Conservation (phyloP, 2,329 filamentous ascomycete species). For the Myriosclerotinia curreyana region DNA sequence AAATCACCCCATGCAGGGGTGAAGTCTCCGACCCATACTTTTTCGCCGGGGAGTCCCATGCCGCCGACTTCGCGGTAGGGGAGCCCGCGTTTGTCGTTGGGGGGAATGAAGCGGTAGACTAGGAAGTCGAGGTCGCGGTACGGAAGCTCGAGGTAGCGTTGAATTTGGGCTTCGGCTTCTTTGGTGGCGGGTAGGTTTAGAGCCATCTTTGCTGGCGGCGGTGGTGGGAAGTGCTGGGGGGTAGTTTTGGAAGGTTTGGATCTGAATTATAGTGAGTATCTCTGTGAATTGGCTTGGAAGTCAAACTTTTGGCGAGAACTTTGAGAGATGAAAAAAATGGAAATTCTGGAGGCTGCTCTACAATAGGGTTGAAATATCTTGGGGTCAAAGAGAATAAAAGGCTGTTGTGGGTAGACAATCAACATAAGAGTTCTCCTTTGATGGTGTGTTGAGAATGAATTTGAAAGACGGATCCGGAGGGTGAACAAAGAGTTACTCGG, state of each 20-base stretch:
- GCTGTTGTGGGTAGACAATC: background rate
- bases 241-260: background rate
- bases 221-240: background rate
- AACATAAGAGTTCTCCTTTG: background rate
- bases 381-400: conserved; percentile 12
- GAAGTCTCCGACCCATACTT: conserved; percentile 11
- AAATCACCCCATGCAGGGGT: background rate
- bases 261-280: background rate
- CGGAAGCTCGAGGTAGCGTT: background rate
- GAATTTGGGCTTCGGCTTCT: background rate
- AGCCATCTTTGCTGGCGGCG: background rate
- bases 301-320: background rate
- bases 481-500: background rate
- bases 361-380: conserved; percentile 9
- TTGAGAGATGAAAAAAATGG: too few species aligned
- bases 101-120: conserved; percentile 13
- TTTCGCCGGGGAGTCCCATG: background rate
- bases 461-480: conserved; percentile 13
- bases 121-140: conserved; percentile 15
- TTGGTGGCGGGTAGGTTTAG: too few species aligned
- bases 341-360: background rate
- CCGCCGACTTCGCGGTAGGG: background rate
- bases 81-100: conserved; percentile 11
- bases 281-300: background rate
- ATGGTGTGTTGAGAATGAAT: background rate